Evolutionary conservation across 768 basidiomycete species (phyloP), one percentile per base, ranked within the genome.

Genomic region (Leucogyrophana mollusca): DNA sequence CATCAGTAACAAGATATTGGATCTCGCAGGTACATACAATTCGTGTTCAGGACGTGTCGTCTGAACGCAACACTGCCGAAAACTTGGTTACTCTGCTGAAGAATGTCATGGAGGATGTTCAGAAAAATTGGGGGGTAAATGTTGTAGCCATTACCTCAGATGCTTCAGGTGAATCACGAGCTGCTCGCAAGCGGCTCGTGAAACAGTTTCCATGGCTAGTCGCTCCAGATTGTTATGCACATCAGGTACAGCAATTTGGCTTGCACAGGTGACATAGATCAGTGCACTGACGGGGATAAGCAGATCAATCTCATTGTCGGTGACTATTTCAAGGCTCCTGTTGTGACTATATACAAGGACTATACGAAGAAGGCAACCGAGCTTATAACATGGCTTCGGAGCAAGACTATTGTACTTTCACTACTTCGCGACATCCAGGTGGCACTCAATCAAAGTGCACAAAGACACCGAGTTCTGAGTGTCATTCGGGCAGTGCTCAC

Each of bases 221-320:
- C 21, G 30, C 17, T 14, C 30, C 43, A 14, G 44, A 45, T 36
- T 45, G 23, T 17, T 45, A 45, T 45, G 34, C 43, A 34, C 32
- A 45, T 35, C 43, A 45, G 21, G 43, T 45, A 11, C 17, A n/a
- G n/a, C n/a, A n/a, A n/a, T n/a, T n/a, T n/a, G 22, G 11, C 5
- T 30, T 21, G 23, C 34, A 22, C 22, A 10, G n/a, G 10, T 18
- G 9, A 37, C 17, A 17, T 4, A 22, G 13, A 37, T 37, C 2
- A 37, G 22, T 14, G 23, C n/a, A 45, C 34, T 45, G 37, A 21
- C 17, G 2, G n/a, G 11, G 54, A 25, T 55, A 55, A 70, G 66
- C n/a, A n/a, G n/a, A 56, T 69, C 4, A 71, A 71, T 52, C 61
- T 71, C 5, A 45, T 73, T 35, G 63, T 71, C 21, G 57, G 64